Evolutionary conservation across 768 basidiomycete genomes (phyloP).

Genomic region (Pilatotrama ljubarskyi): DNA sequence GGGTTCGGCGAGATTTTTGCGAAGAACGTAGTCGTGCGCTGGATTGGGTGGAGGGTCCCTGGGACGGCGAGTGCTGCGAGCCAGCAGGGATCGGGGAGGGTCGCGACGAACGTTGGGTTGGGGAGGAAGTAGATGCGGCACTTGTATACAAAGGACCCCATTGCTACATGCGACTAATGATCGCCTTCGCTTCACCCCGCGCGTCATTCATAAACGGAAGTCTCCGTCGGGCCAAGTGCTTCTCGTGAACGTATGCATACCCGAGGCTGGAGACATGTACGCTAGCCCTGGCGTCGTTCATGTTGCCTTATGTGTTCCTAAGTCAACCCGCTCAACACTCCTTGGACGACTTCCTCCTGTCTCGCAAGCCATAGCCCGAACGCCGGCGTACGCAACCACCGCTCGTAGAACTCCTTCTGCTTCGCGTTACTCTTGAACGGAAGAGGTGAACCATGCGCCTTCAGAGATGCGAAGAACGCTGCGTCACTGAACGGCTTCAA

Average conservation of each 20-base stretch:
- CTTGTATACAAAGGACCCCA: background rate
- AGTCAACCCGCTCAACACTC: conserved; percentile 41
- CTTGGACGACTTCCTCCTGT: conserved; percentile 71
- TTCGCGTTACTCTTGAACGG: conserved; percentile 72
- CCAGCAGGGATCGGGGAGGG: conserved; percentile 15
- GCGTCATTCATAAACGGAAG: background rate
- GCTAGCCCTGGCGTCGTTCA: background rate
- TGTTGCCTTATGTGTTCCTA: background rate
- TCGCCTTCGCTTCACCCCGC: too few relatives aligned
- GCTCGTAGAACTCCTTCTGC: conserved; percentile 73
- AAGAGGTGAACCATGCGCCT: conserved; percentile 64
- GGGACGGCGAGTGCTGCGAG: conserved; percentile 22
- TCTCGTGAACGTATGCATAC: too few relatives aligned
- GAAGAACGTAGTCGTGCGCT: conserved; percentile 64
- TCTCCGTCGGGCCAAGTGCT: too few relatives aligned
- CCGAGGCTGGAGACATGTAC: background rate
- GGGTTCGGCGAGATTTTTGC: conserved; percentile 96
- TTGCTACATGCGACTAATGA: too few relatives aligned
- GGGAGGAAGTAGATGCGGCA: conserved; percentile 7
- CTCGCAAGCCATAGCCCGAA: conserved; percentile 80
- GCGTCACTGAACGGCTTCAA: conserved; percentile 70
- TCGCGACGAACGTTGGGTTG: conserved; percentile 13
- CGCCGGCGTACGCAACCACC: conserved; percentile 71
- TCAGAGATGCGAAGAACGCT: conserved; percentile 73
- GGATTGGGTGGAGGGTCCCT: conserved; percentile 45